phyloP scores from a whole-genome alignment of 495 filamentous ascomycete species.

The Xylaria curta region DNA sequence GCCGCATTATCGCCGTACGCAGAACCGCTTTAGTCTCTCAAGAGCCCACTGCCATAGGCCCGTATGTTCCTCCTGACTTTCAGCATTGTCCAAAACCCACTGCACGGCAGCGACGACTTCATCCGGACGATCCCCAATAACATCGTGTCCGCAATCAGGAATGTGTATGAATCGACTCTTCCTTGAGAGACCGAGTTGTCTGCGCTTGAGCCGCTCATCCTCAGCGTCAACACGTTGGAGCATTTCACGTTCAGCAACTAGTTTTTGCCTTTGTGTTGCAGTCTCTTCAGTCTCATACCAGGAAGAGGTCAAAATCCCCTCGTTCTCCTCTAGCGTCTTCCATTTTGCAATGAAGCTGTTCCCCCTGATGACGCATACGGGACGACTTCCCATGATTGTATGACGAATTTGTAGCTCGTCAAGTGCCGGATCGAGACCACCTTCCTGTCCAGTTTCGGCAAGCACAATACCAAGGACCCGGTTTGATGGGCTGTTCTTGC shows the following conservation, averaged over 20 bases:
- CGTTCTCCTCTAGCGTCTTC: constrained; percentile 29
- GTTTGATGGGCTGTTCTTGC: neutral
- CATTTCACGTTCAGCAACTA: constrained; percentile 31
- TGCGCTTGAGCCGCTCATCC: constrained; percentile 51
- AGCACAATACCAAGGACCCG: constrained; percentile 33
- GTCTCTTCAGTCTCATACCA: neutral
- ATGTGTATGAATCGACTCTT: constrained; percentile 46
- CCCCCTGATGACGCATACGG: constrained; percentile 42
- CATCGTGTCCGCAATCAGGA: constrained; percentile 57
- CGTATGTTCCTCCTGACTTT: neutral
- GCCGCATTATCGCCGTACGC: neutral
- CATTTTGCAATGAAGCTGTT: constrained; percentile 30
- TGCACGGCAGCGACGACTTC: constrained; percentile 52
- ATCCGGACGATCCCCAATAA: constrained; percentile 55
- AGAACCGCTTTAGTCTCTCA: constrained; percentile 12
- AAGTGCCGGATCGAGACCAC: constrained; percentile 42
- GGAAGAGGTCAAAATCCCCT: constrained; percentile 4
- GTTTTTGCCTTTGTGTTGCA: neutral
- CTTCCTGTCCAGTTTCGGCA: constrained; percentile 52
- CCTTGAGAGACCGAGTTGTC: constrained; percentile 51
- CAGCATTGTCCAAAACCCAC: constrained; percentile 51
- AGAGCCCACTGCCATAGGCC: constrained; percentile 7
- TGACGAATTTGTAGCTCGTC: constrained; percentile 51
- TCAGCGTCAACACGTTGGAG: constrained; percentile 46
- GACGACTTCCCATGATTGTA: constrained; percentile 37